Evolutionary conservation across 257 asterid genomes (phyloP).

Genomic region (Echium plantagineum): DNA sequence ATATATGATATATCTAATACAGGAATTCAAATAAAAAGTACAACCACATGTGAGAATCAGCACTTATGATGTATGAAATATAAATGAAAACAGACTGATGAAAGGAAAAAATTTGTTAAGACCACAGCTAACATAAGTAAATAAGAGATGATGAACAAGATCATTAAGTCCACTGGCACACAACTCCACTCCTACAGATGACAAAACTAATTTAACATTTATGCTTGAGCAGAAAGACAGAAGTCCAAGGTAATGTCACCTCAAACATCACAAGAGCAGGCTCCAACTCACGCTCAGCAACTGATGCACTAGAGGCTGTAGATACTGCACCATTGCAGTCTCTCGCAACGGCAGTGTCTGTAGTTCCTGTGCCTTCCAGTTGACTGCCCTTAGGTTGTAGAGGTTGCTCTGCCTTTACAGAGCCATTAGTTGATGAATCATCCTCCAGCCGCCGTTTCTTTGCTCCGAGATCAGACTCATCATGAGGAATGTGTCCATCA

Average conservation of each 20-base stretch:
- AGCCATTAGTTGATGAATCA: constrained; percentile 57
- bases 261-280: constrained; percentile 97
- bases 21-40: too few relatives aligned
- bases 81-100: too few relatives aligned
- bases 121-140: not conserved
- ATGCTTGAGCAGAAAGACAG: not conserved
- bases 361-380: constrained; percentile 42
- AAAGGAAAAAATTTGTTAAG: too few relatives aligned
- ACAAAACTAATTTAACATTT: not conserved
- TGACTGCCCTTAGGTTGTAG: constrained; percentile 51
- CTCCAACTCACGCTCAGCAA: constrained; percentile 83
- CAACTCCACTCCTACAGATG: not conserved
- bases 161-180: not conserved
- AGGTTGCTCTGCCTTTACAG: constrained; percentile 36
- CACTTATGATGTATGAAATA: too few relatives aligned
- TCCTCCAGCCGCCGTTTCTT: constrained; percentile 77
- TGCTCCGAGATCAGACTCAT: constrained; percentile 68
- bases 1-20: not conserved
- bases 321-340: constrained; percentile 63
- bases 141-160: not conserved
- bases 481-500: constrained; percentile 42
- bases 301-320: constrained; percentile 70
- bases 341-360: constrained; percentile 36
- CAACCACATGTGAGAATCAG: too few relatives aligned
- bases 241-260: constrained; percentile 29